Evolutionary conservation across 2,329 filamentous ascomycete genomes (phyloP).

Genomic region (Pyrenochaeta sp.): DNA sequence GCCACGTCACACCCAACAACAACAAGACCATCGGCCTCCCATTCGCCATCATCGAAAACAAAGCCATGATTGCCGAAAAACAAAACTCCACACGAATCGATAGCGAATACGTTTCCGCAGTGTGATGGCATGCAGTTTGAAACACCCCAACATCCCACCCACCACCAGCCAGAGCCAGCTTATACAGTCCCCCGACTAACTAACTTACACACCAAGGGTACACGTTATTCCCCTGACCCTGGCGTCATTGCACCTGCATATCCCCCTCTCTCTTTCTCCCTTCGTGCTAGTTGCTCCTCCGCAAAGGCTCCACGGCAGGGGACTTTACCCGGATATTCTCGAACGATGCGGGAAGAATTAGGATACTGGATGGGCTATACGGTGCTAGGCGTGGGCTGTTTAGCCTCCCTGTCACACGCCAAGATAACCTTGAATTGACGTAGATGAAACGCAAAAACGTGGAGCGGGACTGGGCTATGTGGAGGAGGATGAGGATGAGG

Average conservation of each 20-base stretch:
- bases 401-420: constrained; percentile 18
- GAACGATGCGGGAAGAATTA: neutral
- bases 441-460: constrained; percentile 17
- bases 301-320: neutral
- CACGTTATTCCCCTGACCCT: neutral
- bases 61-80: neutral
- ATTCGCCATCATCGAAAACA: neutral
- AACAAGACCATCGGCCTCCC: neutral
- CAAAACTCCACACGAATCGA: neutral
- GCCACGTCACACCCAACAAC: neutral
- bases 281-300: neutral
- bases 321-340: constrained; percentile 27
- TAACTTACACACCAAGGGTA: neutral
- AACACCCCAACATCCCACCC: neutral
- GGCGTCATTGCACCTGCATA: constrained; percentile 9
- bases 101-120: neutral
- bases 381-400: constrained; percentile 8
- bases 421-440: constrained; percentile 19
- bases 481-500: constrained; percentile 3
- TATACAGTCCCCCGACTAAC: constrained; percentile 2
- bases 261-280: constrained; percentile 2
- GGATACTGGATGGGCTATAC: neutral
- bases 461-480: constrained; percentile 2
- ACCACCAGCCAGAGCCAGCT: neutral
- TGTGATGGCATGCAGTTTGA: constrained; percentile 1